Evolutionary conservation across 257 asterid species (phyloP).

Genomic region (Solanum chaucha): DNA sequence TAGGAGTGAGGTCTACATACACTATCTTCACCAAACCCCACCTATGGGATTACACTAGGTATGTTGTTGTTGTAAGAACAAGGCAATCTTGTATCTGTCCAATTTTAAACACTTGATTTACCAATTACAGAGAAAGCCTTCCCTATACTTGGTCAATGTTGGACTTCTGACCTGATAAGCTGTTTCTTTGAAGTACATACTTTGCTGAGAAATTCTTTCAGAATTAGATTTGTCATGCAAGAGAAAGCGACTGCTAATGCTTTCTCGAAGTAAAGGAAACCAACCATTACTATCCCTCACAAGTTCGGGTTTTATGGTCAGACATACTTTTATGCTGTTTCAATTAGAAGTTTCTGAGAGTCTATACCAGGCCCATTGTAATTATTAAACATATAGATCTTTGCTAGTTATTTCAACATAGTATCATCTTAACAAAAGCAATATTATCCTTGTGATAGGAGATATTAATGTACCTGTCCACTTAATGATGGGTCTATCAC

Average conservation of each 20-base stretch:
- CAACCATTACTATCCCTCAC: neutral
- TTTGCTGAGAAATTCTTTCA: neutral
- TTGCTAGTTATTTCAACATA: neutral
- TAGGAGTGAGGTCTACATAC: neutral
- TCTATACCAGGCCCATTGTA: neutral
- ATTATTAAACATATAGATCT: neutral
- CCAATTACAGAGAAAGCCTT: neutral
- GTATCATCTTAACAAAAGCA: neutral
- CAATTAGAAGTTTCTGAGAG: neutral
- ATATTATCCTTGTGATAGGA: neutral
- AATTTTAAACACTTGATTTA: neutral
- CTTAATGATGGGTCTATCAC: slow-evolving; percentile 82
- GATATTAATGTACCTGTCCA: slow-evolving; percentile 51
- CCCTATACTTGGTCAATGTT: neutral
- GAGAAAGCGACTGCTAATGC: neutral
- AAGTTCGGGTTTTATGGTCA: neutral
- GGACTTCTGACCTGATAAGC: neutral
- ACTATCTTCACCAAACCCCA: neutral
- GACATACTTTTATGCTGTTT: neutral
- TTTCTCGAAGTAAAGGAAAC: neutral
- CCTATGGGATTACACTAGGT: neutral
- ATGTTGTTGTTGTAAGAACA: neutral
- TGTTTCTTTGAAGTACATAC: neutral
- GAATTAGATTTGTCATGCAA: neutral
- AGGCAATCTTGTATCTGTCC: neutral